Percentiles rank a stretch among this genome's conserved stretches.
Evolutionary conservation across 768 basidiomycete genomes (phyloP).

Genomic region (Serendipita vermifera): DNA sequence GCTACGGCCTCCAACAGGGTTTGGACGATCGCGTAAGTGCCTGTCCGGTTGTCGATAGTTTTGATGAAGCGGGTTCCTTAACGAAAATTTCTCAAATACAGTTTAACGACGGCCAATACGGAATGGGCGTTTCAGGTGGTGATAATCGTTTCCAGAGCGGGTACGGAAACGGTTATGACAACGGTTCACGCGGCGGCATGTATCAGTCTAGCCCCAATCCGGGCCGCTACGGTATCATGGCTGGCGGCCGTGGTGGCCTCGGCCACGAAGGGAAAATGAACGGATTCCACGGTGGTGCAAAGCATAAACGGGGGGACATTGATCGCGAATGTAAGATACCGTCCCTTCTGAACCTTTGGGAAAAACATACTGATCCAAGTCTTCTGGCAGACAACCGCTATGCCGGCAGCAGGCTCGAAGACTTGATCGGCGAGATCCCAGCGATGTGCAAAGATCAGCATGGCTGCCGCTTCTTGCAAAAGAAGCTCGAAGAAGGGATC

Average conservation of each 20-base stretch:
- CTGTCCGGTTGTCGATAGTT: background rate
- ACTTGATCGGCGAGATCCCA: constrained; percentile 89
- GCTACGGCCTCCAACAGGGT: background rate
- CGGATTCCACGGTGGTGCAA: constrained; percentile 68
- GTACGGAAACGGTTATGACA: constrained; percentile 2
- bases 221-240: constrained; percentile 25
- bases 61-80: background rate
- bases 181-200: constrained; percentile 63
- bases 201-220: constrained; percentile 23
- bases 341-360: background rate
- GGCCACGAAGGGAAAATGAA: constrained; percentile 70
- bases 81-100: too few species aligned
- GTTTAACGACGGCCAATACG: constrained; percentile 19
- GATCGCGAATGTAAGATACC: constrained; percentile 61
- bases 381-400: constrained; percentile 77
- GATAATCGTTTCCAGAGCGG: constrained; percentile 4
- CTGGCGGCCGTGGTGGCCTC: constrained; percentile 26
- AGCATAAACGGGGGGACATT: constrained; percentile 88
- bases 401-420: constrained; percentile 88
- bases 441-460: constrained; percentile 97
- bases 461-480: constrained; percentile 95
- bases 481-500: constrained; percentile 93
- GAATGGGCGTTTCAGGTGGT: constrained; percentile 19
- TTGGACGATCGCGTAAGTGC: constrained; percentile 3
- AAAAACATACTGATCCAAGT: background rate